These are phyloP conservation scores for Acanthamoeba healyi DNA, from an alignment of 208 protist species.

Conservation along the genomic window DNA sequence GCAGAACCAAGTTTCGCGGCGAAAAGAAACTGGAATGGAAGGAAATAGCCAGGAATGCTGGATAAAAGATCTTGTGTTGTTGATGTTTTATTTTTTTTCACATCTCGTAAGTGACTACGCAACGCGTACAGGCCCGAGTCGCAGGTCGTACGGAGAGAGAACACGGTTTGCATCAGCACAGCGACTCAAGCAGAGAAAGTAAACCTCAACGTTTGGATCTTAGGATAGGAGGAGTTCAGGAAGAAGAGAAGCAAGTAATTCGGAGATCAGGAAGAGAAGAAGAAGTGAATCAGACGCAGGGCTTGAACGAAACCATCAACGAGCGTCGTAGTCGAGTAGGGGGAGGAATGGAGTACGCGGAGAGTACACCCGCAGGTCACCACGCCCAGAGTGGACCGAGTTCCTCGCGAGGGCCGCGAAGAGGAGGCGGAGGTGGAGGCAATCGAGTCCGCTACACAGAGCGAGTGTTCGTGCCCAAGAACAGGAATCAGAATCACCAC, in stretches of 20 bases:
- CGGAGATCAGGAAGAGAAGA: background rate
- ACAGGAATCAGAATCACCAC: background rate
- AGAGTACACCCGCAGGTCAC: background rate
- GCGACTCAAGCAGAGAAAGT: too few species aligned
- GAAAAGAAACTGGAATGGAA: background rate
- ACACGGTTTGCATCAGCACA: too few species aligned
- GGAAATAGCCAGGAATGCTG: background rate
- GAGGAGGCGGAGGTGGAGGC: background rate
- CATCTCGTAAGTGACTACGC: too few species aligned
- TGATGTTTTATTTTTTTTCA: background rate
- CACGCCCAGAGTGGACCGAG: background rate
- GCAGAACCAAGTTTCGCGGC: background rate
- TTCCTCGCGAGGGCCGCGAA: background rate
- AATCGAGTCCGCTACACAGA: constrained; percentile 22
- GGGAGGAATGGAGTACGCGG: background rate
- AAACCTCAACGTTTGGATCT: too few species aligned
- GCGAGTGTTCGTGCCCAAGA: background rate
- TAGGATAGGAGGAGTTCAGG: too few species aligned
- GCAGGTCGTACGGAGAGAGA: too few species aligned
- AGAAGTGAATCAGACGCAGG: background rate
- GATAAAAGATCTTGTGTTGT: background rate
- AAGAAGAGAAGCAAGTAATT: background rate
- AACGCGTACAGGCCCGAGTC: too few species aligned
- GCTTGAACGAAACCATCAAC: background rate
- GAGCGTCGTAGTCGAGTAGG: background rate